These are phyloP conservation scores for Casaregolazyma suthepensis DNA, from an alignment of 1,139 yeast genomes.

Conservation along the genomic window DNA sequence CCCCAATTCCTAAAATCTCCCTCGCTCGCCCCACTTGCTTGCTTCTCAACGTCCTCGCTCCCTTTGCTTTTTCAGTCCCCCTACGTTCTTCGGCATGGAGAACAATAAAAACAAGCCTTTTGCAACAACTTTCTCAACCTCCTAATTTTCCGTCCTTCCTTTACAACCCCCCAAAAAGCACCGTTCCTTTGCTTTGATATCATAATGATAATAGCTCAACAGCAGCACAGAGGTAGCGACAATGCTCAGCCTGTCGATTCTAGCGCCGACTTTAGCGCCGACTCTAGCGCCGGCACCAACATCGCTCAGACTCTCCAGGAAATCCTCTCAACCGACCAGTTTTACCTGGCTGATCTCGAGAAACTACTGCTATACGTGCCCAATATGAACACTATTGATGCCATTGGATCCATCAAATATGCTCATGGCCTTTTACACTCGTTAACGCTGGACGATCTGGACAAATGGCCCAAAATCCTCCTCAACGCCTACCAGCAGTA, in stretches of 20 bases:
- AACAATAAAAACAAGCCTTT: neutral
- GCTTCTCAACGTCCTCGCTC: neutral
- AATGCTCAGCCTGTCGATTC: neutral
- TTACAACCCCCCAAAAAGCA: neutral
- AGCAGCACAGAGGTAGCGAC: neutral
- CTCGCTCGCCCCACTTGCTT: neutral
- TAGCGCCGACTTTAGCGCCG: neutral
- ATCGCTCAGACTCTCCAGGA: slow-evolving; percentile 4
- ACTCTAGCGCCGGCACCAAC: neutral
- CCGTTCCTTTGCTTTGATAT: neutral
- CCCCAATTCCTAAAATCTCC: too few species aligned
- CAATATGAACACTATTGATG: neutral
- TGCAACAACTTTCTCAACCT: neutral
- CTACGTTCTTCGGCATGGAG: neutral
- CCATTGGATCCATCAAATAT: slow-evolving; percentile 6
- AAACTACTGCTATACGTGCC: slow-evolving; percentile 8
- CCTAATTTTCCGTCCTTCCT: neutral
- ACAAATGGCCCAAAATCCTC: slow-evolving; percentile 2
- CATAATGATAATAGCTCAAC: neutral
- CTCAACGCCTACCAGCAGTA: slow-evolving; percentile 22
- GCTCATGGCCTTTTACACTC: slow-evolving; percentile 1
- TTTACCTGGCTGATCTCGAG: slow-evolving; percentile 11
- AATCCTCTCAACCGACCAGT: slow-evolving; percentile 8
- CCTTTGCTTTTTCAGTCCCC: neutral
- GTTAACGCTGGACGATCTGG: slow-evolving; percentile 1